Conservation (phyloP, 2,329 filamentous ascomycete genomes). For the Neofusicoccum cordaticola region DNA sequence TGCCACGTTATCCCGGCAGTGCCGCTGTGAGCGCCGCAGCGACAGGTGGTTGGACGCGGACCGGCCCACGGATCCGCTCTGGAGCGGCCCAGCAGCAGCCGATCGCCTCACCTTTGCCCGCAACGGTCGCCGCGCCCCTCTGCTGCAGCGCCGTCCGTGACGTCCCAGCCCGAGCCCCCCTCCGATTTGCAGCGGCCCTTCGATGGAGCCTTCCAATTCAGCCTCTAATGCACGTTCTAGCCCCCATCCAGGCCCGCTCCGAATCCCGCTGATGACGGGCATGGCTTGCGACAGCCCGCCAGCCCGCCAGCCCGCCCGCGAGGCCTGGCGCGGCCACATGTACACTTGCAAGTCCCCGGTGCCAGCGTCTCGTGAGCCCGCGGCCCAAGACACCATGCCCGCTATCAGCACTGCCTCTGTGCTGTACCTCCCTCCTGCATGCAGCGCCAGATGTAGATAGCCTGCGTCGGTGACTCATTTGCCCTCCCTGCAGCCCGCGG, state of each 20-base stretch:
- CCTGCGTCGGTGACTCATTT: not conserved
- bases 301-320: not conserved
- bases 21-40: not conserved
- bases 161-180: not conserved
- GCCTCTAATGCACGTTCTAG: not conserved
- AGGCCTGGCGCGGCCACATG: not conserved
- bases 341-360: not conserved
- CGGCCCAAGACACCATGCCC: not conserved
- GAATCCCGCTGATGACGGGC: not conserved
- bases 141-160: not conserved
- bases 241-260: not conserved
- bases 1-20: not conserved
- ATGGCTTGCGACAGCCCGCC: not conserved
- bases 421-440: not conserved
- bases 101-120: slow-evolving; percentile 5
- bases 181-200: not conserved
- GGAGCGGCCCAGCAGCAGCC: not conserved
- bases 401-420: not conserved
- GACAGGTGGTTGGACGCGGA: slow-evolving; percentile 7
- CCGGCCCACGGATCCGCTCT: not conserved
- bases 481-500: not conserved
- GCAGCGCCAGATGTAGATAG: not conserved
- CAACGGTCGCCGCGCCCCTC: not conserved
- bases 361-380: not conserved
- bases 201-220: not conserved